Base-by-base conservation (phyloP, 768 basidiomycete species). In the Pluteus cervinus region DNA sequence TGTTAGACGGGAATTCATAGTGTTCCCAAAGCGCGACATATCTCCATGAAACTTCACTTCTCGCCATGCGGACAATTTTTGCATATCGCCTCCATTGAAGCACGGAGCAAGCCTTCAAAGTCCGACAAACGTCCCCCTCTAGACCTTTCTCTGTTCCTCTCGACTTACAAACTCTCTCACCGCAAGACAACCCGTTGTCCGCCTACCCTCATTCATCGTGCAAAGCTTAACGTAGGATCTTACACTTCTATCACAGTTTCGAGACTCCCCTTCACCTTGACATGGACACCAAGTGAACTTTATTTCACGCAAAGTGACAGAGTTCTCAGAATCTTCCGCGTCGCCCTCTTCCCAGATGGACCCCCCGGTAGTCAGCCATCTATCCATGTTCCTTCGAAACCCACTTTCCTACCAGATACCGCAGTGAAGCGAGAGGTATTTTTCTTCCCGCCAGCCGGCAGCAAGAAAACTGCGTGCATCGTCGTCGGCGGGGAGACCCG, bases 81-180 rank as follows among this genome's bases (percentile, higher is more conserved):
- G 6, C 54, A 58, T 32, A 38, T 56, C 17, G 53, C 53, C 2
- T 54, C 52, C 14, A 48, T 58, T 9, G 57, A 58, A 39, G 54
- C 37, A 6, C 50, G 50, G 32, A 20, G 32, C 21, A 44, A 29
- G 26, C 41, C 48, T 10, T 24, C 23, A 24, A 21, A 33, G 26
- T 37, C 37, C 24, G 40, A 39, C 8, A 17, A 26, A 22, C 24
- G 20, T 7, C n/a, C 31, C 18, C 26, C 37, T n/a, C 14, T 55
- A 9, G 35, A 49, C n/a, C 28, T 55, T 7, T 46, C 49, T 8
- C 22, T 55, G 2, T 40, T 53, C 4, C 41, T 53, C 4, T 43
- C 45, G 2, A 55, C 54, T 5, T 55, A 55, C 34, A 45, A 42
- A 10, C 50, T 55, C 17, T 53, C 45, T 4, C 4, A 31, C 4